phyloP scores from a whole-genome alignment of 2,329 filamentous ascomycete genomes.

The Pestalotiopsis sp. region DNA sequence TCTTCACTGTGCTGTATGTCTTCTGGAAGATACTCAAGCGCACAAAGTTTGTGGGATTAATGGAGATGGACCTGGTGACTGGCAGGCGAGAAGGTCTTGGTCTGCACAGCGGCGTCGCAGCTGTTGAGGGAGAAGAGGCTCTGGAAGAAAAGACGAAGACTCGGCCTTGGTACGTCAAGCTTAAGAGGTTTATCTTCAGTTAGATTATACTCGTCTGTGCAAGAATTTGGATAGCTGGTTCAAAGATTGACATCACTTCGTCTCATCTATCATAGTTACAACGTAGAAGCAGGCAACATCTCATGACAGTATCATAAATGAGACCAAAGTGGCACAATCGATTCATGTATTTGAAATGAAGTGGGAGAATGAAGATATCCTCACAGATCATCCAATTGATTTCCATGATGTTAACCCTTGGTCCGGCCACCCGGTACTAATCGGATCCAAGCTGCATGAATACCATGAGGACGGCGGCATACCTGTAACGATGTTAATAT shows the following conservation, averaged over 20 bases:
- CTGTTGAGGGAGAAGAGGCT: slow-evolving; percentile 2
- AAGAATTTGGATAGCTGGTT: not conserved
- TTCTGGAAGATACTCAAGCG: slow-evolving; percentile 30
- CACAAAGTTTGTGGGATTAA: slow-evolving; percentile 23
- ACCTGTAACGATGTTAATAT: slow-evolving; percentile 10
- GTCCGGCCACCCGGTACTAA: not conserved
- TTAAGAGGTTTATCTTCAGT: slow-evolving; percentile 21
- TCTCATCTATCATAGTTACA: too few relatives aligned
- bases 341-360: too few relatives aligned
- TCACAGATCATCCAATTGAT: too few relatives aligned
- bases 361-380: too few relatives aligned
- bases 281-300: too few relatives aligned
- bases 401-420: too few relatives aligned
- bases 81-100: slow-evolving; percentile 21
- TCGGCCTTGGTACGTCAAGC: slow-evolving; percentile 19
- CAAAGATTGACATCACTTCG: too few relatives aligned
- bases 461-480: slow-evolving; percentile 21
- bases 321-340: not conserved
- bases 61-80: slow-evolving; percentile 26
- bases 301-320: too few relatives aligned
- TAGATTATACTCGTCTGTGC: not conserved
- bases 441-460: slow-evolving; percentile 17
- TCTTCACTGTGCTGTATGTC: slow-evolving; percentile 27
- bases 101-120: not conserved
- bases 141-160: not conserved